Conservation (phyloP, 2,329 filamentous ascomycete species). For the Bipolaris gigantea region DNA sequence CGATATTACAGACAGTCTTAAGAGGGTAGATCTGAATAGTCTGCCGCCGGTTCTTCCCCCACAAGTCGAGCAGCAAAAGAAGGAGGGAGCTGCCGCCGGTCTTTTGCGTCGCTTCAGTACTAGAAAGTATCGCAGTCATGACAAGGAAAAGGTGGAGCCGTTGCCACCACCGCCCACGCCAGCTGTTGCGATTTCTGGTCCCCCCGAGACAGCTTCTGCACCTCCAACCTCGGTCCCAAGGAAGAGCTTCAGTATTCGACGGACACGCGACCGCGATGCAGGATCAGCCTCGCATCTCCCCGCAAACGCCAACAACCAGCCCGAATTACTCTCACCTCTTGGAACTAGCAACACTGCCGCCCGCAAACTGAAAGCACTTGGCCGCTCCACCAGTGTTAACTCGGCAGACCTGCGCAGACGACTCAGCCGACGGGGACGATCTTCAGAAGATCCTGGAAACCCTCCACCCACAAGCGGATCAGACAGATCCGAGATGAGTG, state of each 20-base stretch:
- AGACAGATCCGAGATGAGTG: conserved; percentile 66
- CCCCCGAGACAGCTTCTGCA: conserved; percentile 62
- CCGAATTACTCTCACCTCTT: conserved; percentile 76
- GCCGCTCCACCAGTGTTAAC: conserved; percentile 88
- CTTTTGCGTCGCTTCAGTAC: conserved; percentile 90
- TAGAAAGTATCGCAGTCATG: conserved; percentile 68
- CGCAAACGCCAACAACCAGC: conserved; percentile 64
- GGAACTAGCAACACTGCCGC: conserved; percentile 59
- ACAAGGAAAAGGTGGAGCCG: conserved; percentile 55
- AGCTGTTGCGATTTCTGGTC: conserved; percentile 78
- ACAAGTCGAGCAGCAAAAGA: conserved; percentile 63
- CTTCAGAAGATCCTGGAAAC: conserved; percentile 60
- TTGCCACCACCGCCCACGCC: conserved; percentile 71
- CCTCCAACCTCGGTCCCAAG: conserved; percentile 63
- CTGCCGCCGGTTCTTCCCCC: conserved; percentile 58
- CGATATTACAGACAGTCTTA: conserved; percentile 74
- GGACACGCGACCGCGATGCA: conserved; percentile 58
- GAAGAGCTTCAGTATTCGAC: conserved; percentile 86
- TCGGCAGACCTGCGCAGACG: conserved; percentile 78
- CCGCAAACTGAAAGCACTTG: conserved; percentile 67
- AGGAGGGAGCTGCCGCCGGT: conserved; percentile 83
- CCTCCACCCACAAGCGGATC: conserved; percentile 77
- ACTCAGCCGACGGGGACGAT: conserved; percentile 57
- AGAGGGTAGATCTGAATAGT: conserved; percentile 62
- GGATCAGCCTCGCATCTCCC: conserved; percentile 56